Evolutionary conservation across 257 asterid genomes (phyloP).

Genomic region (Rehmannia glutinosa): DNA sequence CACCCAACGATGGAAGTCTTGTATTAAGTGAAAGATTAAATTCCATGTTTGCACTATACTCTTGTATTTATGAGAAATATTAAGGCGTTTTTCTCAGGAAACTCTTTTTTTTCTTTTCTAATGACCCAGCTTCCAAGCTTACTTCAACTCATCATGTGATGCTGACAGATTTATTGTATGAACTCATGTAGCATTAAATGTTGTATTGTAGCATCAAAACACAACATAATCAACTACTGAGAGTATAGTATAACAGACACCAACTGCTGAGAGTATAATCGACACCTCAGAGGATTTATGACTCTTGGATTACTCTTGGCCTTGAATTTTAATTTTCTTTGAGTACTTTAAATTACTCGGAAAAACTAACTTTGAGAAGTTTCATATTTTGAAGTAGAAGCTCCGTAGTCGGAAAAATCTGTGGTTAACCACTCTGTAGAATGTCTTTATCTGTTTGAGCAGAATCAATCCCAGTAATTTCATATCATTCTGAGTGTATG

Average conservation of each 20-base stretch:
- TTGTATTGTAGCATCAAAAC: not conserved
- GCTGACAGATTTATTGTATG: not conserved
- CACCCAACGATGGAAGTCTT: not conserved
- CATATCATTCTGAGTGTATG: slow-evolving; percentile 74
- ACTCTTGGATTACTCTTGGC: slow-evolving; percentile 2
- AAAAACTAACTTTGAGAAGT: slow-evolving; percentile 8
- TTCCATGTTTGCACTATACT: not conserved
- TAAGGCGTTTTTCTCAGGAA: not conserved
- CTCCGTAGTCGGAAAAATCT: not conserved
- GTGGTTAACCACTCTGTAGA: slow-evolving; percentile 2
- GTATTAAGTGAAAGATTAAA: not conserved
- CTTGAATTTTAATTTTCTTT: slow-evolving; percentile 6
- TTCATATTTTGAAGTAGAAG: not conserved
- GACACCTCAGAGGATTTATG: not conserved
- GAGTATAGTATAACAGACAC: no score
- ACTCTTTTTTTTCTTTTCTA: no score
- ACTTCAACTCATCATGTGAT: not conserved
- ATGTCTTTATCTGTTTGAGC: slow-evolving; percentile 14
- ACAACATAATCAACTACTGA: not conserved
- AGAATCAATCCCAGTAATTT: slow-evolving; percentile 16
- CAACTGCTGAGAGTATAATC: slow-evolving; percentile 6
- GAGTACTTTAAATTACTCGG: slow-evolving; percentile 8
- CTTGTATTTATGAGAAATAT: not conserved
- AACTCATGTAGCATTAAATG: not conserved
- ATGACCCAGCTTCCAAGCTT: no score